Percentiles rank a stretch among this genome's conserved stretches.
These are phyloP conservation scores for Talaromyces islandicus DNA, from an alignment of 2,329 filamentous ascomycete species.

Conservation along the genomic window DNA sequence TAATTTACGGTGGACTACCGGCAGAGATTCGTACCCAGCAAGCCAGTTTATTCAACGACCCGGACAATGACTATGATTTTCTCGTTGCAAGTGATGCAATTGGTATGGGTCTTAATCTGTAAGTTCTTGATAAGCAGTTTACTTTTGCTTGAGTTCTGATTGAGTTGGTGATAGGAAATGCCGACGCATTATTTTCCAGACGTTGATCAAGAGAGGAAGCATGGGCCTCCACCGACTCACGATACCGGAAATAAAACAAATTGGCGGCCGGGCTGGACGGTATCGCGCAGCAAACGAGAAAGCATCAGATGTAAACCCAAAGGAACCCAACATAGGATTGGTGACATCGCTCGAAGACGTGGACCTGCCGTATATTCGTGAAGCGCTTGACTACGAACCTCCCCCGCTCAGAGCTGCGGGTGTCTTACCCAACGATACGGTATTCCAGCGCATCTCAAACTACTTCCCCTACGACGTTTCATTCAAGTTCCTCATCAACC, in stretches of 20 bases:
- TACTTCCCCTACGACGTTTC: conserved; percentile 79
- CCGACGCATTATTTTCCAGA: conserved; percentile 83
- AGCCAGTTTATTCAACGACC: conserved; percentile 89
- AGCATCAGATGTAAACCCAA: conserved; percentile 13
- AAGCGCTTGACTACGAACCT: conserved; percentile 59
- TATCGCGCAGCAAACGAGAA: conserved; percentile 66
- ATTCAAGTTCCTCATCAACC: conserved; percentile 74
- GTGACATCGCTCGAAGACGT: conserved; percentile 71
- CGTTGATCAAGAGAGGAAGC: conserved; percentile 67
- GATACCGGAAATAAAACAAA: conserved; percentile 84
- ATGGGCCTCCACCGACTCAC: conserved; percentile 51
- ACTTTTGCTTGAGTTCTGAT: conserved; percentile 11
- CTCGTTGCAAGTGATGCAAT: conserved; percentile 93
- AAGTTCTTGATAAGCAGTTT: conserved; percentile 28
- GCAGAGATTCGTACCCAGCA: conserved; percentile 91
- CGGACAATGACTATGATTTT: conserved; percentile 90
- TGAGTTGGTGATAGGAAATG: conserved; percentile 53
- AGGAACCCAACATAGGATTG: conserved; percentile 50
- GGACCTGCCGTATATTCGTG: conserved; percentile 59
- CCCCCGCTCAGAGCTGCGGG: conserved; percentile 65
- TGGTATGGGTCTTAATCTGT: conserved; percentile 93
- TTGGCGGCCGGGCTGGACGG: conserved; percentile 84
- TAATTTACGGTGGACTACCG: conserved; percentile 86
- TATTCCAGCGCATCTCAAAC: conserved; percentile 69
- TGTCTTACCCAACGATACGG: conserved; percentile 63